A percentile compares a stretch with the other conserved stretches of the same genome.
Conservation (phyloP, 176 grass and related monocot species). For the Elaeis guineensis region DNA sequence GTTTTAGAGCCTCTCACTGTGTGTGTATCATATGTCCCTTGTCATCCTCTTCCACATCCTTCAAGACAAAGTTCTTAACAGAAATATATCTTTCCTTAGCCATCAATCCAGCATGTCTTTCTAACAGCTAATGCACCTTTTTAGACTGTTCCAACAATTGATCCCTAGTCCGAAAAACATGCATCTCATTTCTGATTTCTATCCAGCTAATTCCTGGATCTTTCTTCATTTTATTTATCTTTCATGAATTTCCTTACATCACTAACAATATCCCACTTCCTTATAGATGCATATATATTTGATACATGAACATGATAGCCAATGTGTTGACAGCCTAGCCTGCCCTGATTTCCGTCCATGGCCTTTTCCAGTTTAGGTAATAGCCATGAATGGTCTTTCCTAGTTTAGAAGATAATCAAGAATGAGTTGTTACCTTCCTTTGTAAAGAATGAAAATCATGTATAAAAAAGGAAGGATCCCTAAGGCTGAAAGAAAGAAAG, state of each 20-base stretch:
- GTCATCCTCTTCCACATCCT: slow-evolving; percentile 15
- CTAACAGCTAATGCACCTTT: neutral
- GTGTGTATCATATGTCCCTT: neutral
- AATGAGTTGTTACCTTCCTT: too few relatives aligned
- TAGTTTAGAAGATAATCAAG: too few relatives aligned
- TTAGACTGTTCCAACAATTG: neutral
- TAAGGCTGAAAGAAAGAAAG: too few relatives aligned
- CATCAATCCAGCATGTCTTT: slow-evolving; percentile 1
- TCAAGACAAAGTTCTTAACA: slow-evolving; percentile 1
- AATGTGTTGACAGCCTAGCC: too few relatives aligned
- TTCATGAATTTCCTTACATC: neutral
- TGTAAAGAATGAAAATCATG: too few relatives aligned
- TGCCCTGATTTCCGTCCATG: too few relatives aligned
- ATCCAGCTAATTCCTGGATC: slow-evolving; percentile 19
- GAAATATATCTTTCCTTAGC: slow-evolving; percentile 6
- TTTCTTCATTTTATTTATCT: neutral
- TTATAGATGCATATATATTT: neutral
- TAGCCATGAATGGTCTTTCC: too few relatives aligned
- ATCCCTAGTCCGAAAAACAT: slow-evolving; percentile 1
- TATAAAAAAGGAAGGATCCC: too few relatives aligned
- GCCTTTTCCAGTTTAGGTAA: too few relatives aligned
- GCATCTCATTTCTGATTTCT: slow-evolving; percentile 6
- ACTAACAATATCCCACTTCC: slow-evolving; percentile 1
- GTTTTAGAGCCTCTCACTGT: slow-evolving; percentile 15
- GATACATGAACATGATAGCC: neutral